These are phyloP conservation scores for Amaranthus cruentus DNA, from an alignment of 148 eudicot species.

Conservation along the genomic window DNA sequence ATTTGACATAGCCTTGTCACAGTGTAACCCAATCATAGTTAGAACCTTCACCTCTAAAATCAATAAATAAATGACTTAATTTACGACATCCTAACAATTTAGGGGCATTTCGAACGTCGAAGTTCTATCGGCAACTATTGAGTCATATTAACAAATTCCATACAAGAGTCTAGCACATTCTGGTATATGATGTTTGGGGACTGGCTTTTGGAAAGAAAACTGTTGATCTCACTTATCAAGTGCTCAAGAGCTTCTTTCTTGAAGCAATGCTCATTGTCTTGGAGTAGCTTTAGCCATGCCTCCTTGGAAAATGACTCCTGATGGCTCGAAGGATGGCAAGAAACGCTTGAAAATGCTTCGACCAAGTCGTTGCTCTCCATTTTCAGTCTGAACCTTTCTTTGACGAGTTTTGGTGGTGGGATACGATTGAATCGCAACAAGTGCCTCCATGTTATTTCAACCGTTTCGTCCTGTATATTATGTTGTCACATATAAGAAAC, in stretches of 20 bases:
- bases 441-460: conserved; percentile 80
- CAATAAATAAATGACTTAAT: too few relatives aligned
- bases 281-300: conserved; percentile 55
- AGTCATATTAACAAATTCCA: conserved; percentile 39
- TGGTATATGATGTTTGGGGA: conserved; percentile 35
- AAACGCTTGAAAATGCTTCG: conserved; percentile 53
- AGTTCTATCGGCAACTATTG: conserved; percentile 7
- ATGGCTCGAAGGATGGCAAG: conserved; percentile 39
- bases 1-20: too few relatives aligned
- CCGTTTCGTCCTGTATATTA: conserved; percentile 37
- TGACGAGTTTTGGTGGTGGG: conserved; percentile 62
- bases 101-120: not conserved
- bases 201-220: conserved; percentile 30
- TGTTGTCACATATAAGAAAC: not conserved
- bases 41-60: too few relatives aligned
- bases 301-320: conserved; percentile 51
- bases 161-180: conserved; percentile 49
- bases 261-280: conserved; percentile 36
- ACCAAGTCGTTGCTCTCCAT: conserved; percentile 42
- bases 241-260: conserved; percentile 38
- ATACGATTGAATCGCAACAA: conserved; percentile 39
- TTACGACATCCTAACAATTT: not conserved
- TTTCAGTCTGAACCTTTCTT: conserved; percentile 61
- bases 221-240: conserved; percentile 38
- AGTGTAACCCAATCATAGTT: too few relatives aligned